Evolutionary conservation across 1,284 basidiomycete species (phyloP).

Genomic region (Cerioporus squamosus): DNA sequence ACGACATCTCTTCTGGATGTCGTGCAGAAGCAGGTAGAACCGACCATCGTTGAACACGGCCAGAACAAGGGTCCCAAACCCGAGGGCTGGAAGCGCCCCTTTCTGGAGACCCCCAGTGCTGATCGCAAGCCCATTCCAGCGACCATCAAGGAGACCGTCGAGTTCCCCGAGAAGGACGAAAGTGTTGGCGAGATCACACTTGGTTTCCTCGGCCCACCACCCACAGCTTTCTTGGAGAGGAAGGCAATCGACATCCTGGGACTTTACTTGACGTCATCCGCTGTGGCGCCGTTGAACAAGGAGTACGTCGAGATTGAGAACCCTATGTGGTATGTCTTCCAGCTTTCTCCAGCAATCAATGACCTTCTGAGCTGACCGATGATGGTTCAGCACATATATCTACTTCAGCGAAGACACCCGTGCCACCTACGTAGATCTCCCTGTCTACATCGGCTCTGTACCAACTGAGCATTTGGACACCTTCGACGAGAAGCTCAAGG

Average conservation of each 20-base stretch:
- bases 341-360: background rate
- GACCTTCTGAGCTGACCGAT: conserved; percentile 26
- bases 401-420: conserved; percentile 83
- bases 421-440: conserved; percentile 77
- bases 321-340: conserved; percentile 74
- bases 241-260: conserved; percentile 87
- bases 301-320: conserved; percentile 93
- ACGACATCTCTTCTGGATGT: conserved; percentile 74
- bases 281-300: conserved; percentile 91
- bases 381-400: conserved; percentile 70
- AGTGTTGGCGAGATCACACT: conserved; percentile 89
- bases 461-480: conserved; percentile 79
- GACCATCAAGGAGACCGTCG: conserved; percentile 68
- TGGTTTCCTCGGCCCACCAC: conserved; percentile 80
- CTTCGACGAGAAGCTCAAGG: conserved; percentile 75
- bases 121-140: conserved; percentile 59
- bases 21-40: conserved; percentile 83
- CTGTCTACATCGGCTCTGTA: conserved; percentile 84
- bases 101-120: conserved; percentile 86
- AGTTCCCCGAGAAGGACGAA: conserved; percentile 99
- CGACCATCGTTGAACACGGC: conserved; percentile 76
- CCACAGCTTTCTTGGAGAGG: conserved; percentile 75
- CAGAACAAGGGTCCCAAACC: conserved; percentile 72
- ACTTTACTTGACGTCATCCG: conserved; percentile 90
- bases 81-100: conserved; percentile 90